Conservation (phyloP, 495 filamentous ascomycete species). For the Penicillium chermesinum region DNA sequence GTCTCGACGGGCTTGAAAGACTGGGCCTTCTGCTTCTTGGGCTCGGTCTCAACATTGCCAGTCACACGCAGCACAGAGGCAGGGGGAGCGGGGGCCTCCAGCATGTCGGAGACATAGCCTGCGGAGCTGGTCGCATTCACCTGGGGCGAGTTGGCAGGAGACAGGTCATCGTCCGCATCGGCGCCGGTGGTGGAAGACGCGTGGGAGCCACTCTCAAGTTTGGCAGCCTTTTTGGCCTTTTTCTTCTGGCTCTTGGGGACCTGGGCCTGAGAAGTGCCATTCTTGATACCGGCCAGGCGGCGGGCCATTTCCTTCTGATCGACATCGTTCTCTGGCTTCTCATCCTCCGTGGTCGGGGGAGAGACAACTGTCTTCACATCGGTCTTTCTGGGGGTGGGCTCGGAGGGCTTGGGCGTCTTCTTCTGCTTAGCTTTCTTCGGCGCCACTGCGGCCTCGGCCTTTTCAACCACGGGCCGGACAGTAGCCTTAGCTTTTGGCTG, state of each 20-base stretch:
- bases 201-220: conserved; percentile 33
- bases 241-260: conserved; percentile 53
- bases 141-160: conserved; percentile 55
- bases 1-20: conserved; percentile 58
- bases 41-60: conserved; percentile 52
- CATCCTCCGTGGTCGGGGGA: conserved; percentile 31
- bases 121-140: conserved; percentile 44
- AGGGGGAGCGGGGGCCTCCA: conserved; percentile 62
- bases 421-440: conserved; percentile 44
- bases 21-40: conserved; percentile 60
- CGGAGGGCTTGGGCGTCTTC: conserved; percentile 23
- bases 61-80: conserved; percentile 76
- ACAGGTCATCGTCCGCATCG: conserved; percentile 80
- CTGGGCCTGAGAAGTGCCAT: conserved; percentile 48
- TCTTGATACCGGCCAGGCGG: conserved; percentile 60
- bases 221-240: conserved; percentile 49
- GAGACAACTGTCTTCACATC: conserved; percentile 39
- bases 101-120: conserved; percentile 78
- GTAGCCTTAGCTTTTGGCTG: conserved; percentile 35
- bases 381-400: conserved; percentile 24
- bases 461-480: conserved; percentile 30
- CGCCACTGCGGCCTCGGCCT: conserved; percentile 25
- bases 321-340: conserved; percentile 53
- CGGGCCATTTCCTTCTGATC: conserved; percentile 70
- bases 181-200: conserved; percentile 69